Percentiles rank a stretch among this genome's conserved stretches.
Conservation (phyloP, 768 basidiomycete genomes). For the Podaxis rugospora region DNA sequence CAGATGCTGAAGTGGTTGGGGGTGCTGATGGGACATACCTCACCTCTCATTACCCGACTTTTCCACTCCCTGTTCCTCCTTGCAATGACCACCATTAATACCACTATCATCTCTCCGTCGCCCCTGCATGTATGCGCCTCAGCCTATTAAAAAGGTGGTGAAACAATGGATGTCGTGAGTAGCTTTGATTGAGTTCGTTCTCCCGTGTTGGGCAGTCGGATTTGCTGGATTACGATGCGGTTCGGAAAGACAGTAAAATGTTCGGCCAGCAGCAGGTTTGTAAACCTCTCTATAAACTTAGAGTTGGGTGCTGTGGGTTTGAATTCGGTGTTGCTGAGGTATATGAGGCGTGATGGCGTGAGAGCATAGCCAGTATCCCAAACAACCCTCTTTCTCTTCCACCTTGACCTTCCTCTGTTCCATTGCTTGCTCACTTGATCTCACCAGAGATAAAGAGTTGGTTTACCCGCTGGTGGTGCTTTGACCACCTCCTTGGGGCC, state of each 20-base stretch:
- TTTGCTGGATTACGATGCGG: neutral
- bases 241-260: neutral
- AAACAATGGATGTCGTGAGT: neutral
- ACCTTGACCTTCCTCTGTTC: neutral
- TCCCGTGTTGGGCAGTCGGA: neutral
- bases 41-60: neutral
- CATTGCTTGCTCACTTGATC: neutral
- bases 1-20: neutral
- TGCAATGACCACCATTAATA: neutral
- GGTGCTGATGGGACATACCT: neutral
- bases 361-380: neutral
- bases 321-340: neutral
- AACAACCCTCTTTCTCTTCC: neutral
- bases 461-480: neutral
- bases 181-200: neutral
- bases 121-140: neutral
- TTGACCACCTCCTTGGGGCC: neutral
- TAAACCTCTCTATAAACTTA: no score
- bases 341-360: neutral
- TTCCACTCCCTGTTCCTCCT: neutral
- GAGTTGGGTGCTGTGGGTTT: neutral
- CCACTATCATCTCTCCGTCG: neutral
- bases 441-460: neutral
- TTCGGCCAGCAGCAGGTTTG: neutral
- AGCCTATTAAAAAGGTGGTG: neutral